These are phyloP conservation scores for Candida bentonensis DNA, from an alignment of 805 yeast genomes.

Conservation along the genomic window DNA sequence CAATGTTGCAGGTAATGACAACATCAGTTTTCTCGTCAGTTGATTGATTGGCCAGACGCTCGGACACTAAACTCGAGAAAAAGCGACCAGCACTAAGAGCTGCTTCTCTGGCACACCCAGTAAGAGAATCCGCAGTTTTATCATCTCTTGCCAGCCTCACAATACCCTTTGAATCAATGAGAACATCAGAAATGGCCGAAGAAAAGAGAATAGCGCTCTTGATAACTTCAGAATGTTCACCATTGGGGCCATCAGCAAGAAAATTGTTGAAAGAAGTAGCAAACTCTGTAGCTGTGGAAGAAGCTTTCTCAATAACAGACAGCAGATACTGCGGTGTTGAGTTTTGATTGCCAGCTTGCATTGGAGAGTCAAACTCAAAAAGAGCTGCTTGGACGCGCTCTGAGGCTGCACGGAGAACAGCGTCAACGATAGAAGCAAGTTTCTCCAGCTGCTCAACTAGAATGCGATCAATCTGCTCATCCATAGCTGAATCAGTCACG, in stretches of 20 bases:
- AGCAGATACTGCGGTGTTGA: slow-evolving; percentile 57
- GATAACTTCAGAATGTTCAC: slow-evolving; percentile 43
- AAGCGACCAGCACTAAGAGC: slow-evolving; percentile 50
- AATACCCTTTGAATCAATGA: slow-evolving; percentile 59
- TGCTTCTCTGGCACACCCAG: slow-evolving; percentile 36
- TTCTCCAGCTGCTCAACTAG: slow-evolving; percentile 34
- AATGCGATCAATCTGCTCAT: slow-evolving; percentile 45
- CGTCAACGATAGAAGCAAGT: slow-evolving; percentile 45
- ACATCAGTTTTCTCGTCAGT: slow-evolving; percentile 54
- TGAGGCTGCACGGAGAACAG: slow-evolving; percentile 54
- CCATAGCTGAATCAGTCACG: slow-evolving; percentile 38
- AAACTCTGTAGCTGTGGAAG: slow-evolving; percentile 63
- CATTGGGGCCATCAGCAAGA: slow-evolving; percentile 64
- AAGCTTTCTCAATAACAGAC: slow-evolving; percentile 56
- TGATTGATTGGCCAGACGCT: slow-evolving; percentile 31
- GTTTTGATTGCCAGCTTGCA: slow-evolving; percentile 70
- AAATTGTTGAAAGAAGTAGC: slow-evolving; percentile 63
- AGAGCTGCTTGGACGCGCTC: slow-evolving; percentile 58
- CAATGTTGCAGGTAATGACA: slow-evolving; percentile 62
- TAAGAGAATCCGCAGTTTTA: slow-evolving; percentile 36
- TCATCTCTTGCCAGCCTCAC: slow-evolving; percentile 37
- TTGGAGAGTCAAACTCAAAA: slow-evolving; percentile 60
- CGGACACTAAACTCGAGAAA: slow-evolving; percentile 44
- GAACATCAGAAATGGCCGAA: slow-evolving; percentile 43
- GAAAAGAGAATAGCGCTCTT: slow-evolving; percentile 51